Conservation (phyloP, 2,329 filamentous ascomycete genomes). For the Penicillium sp. region DNA sequence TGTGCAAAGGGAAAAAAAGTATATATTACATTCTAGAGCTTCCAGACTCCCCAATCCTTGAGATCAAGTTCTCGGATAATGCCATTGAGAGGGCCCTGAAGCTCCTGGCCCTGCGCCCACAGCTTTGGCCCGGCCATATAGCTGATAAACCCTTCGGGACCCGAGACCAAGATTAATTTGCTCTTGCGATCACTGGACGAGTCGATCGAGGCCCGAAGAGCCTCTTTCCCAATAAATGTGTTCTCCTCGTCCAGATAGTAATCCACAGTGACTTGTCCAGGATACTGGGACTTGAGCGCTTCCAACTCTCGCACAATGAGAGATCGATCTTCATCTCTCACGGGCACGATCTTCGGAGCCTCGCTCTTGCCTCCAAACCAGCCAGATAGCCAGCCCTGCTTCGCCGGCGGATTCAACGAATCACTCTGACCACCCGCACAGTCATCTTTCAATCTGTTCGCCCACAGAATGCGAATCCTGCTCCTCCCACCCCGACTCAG, state of each 20-base stretch:
- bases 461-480: conserved; percentile 79
- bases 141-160: conserved; percentile 85
- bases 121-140: conserved; percentile 78
- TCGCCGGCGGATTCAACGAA: conserved; percentile 22
- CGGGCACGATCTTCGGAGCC: not conserved
- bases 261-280: conserved; percentile 62
- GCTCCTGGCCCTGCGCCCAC: conserved; percentile 71
- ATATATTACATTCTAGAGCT: conserved; percentile 48
- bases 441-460: conserved; percentile 68
- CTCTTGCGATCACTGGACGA: conserved; percentile 30
- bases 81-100: conserved; percentile 74
- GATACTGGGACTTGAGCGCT: conserved; percentile 60
- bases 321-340: conserved; percentile 11
- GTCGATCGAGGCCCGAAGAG: conserved; percentile 47
- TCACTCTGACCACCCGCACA: conserved; percentile 63
- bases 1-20: conserved; percentile 17
- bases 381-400: conserved; percentile 33
- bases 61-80: conserved; percentile 63
- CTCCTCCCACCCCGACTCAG: conserved; percentile 39
- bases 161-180: conserved; percentile 76
- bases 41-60: conserved; percentile 60
- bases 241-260: conserved; percentile 84
- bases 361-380: conserved; percentile 21
- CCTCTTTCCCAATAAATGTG: conserved; percentile 60
- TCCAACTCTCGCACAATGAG: conserved; percentile 64